Conservation (phyloP, 768 basidiomycete genomes). For the Tephrocybe sp. region DNA sequence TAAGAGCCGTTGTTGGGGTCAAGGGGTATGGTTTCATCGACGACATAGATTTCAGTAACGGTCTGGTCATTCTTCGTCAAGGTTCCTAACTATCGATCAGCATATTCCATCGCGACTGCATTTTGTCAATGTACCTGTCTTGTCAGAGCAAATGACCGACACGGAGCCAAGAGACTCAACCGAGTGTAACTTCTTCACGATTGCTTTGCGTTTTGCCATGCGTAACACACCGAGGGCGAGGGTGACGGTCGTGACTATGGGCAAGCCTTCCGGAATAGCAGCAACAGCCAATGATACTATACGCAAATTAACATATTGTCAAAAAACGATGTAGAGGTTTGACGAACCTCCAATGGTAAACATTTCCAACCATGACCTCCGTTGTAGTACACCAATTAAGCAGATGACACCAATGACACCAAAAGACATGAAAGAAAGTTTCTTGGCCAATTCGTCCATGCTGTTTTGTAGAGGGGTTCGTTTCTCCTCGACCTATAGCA, state of each 20-base stretch:
- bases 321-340: not conserved
- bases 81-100: conserved; percentile 52
- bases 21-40: conserved; percentile 75
- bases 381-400: conserved; percentile 83
- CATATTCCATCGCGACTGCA: not conserved
- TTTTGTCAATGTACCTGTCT: conserved; percentile 62
- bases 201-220: conserved; percentile 93
- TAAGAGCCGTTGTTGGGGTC: conserved; percentile 47
- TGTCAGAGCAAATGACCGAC: conserved; percentile 97
- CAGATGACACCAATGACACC: conserved; percentile 94
- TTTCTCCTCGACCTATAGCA: conserved; percentile 70
- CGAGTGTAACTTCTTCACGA: conserved; percentile 95
- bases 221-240: conserved; percentile 90
- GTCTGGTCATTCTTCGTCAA: conserved; percentile 97
- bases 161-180: conserved; percentile 94
- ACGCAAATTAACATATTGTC: not conserved
- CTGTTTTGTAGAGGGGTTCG: conserved; percentile 88
- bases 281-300: conserved; percentile 97
- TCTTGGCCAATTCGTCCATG: conserved; percentile 97
- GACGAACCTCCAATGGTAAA: conserved; percentile 94
- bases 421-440: conserved; percentile 86
- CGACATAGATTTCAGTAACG: conserved; percentile 82
- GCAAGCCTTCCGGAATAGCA: conserved; percentile 94
- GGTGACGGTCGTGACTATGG: conserved; percentile 96
- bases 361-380: conserved; percentile 93